A percentile compares a stretch with the other conserved stretches of the same genome.
phyloP scores from a whole-genome alignment of 805 yeast genomes.

The Zygoascus biomembranicola region DNA sequence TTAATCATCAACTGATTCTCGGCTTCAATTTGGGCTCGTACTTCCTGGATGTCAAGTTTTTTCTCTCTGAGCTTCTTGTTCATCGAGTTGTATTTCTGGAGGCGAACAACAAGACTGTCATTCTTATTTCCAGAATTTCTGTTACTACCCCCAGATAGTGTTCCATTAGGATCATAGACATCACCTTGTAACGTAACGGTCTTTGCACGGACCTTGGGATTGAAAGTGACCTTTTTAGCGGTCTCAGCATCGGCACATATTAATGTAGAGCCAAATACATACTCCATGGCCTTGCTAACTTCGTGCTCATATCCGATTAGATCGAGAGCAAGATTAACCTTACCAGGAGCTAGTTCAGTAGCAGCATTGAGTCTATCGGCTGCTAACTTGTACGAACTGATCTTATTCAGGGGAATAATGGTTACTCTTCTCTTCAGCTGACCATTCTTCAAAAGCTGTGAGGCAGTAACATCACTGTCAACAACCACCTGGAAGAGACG shows the following conservation, averaged over 20 bases:
- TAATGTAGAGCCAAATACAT: slow-evolving; percentile 83
- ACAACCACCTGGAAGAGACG: slow-evolving; percentile 84
- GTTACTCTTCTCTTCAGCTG: slow-evolving; percentile 75
- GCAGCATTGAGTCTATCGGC: slow-evolving; percentile 52
- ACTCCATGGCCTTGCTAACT: slow-evolving; percentile 76
- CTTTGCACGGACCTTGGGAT: slow-evolving; percentile 69
- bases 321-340: slow-evolving; percentile 84
- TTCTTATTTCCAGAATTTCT: slow-evolving; percentile 46
- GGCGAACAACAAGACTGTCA: slow-evolving; percentile 50
- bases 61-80: slow-evolving; percentile 33
- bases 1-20: slow-evolving; percentile 28
- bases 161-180: slow-evolving; percentile 91
- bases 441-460: slow-evolving; percentile 72
- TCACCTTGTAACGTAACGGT: slow-evolving; percentile 92
- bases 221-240: slow-evolving; percentile 82
- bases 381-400: slow-evolving; percentile 51
- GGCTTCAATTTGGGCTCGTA: slow-evolving; percentile 35
- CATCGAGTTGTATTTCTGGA: slow-evolving; percentile 54
- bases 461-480: slow-evolving; percentile 78
- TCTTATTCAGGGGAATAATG: slow-evolving; percentile 84
- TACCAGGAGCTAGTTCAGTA: slow-evolving; percentile 66
- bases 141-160: slow-evolving; percentile 91
- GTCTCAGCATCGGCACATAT: slow-evolving; percentile 82
- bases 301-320: slow-evolving; percentile 66
- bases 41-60: slow-evolving; percentile 35